phyloP scores from a whole-genome alignment of 1,139 yeast species.

The Geotrichum australiense region DNA sequence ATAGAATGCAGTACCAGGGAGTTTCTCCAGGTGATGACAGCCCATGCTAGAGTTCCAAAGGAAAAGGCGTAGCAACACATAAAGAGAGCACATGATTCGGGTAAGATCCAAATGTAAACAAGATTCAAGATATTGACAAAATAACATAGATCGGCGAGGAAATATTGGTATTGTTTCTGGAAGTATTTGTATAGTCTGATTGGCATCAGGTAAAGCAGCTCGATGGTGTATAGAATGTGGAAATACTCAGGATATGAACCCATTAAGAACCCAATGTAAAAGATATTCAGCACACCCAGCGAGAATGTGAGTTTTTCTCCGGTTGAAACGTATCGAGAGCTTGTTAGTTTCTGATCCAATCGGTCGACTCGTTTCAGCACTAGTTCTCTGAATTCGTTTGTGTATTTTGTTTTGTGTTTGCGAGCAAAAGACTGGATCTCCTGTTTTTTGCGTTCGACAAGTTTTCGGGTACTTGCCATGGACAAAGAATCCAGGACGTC shows the following conservation, averaged over 20 bases:
- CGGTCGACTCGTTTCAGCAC: slow-evolving; percentile 40
- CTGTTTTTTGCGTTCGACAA: slow-evolving; percentile 28
- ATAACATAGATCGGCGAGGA: slow-evolving; percentile 88
- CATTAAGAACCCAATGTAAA: slow-evolving; percentile 65
- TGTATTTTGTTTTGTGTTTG: slow-evolving; percentile 25
- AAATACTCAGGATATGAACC: slow-evolving; percentile 73
- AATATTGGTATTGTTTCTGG: slow-evolving; percentile 74
- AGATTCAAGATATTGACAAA: slow-evolving; percentile 71
- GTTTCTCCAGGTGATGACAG: slow-evolving; percentile 94
- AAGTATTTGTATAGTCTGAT: slow-evolving; percentile 77
- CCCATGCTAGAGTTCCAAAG: slow-evolving; percentile 86
- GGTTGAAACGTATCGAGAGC: slow-evolving; percentile 37
- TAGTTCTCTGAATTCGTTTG: slow-evolving; percentile 8
- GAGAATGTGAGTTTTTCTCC: slow-evolving; percentile 84
- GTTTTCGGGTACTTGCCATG: slow-evolving; percentile 28
- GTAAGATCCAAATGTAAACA: slow-evolving; percentile 74
- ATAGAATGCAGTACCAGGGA: slow-evolving; percentile 86
- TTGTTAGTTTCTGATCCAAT: slow-evolving; percentile 51
- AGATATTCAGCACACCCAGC: slow-evolving; percentile 58
- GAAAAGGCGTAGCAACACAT: slow-evolving; percentile 80
- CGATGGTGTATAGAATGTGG: slow-evolving; percentile 64
- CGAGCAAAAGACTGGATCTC: slow-evolving; percentile 29
- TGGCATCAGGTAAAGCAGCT: slow-evolving; percentile 67
- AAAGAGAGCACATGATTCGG: slow-evolving; percentile 63
- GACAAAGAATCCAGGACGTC: slow-evolving; percentile 34